Percentiles rank a stretch among this genome's conserved stretches.
These are phyloP conservation scores for Vitellaria paradoxa DNA, from an alignment of 179 eudicot species.

Conservation along the genomic window DNA sequence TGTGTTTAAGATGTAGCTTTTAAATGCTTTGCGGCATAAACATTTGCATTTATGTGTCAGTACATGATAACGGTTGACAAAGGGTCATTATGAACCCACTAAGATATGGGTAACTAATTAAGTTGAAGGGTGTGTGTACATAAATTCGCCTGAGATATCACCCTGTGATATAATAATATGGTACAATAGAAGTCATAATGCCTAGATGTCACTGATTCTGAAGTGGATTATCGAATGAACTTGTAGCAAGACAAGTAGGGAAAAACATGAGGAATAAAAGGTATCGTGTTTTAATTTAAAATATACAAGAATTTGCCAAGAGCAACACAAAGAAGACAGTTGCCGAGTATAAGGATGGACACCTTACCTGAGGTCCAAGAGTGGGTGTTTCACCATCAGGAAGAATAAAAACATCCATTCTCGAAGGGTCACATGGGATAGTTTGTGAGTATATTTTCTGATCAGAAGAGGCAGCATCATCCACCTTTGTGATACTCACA, in stretches of 20 bases:
- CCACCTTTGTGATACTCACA: conserved; percentile 61
- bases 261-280: neutral
- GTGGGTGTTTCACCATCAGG: conserved; percentile 34
- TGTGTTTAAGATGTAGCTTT: neutral
- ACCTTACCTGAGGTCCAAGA: conserved; percentile 36
- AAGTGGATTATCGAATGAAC: neutral
- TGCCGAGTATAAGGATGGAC: neutral
- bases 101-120: neutral
- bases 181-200: neutral
- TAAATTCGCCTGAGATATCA: neutral
- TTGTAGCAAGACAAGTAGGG: neutral
- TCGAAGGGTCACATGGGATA: conserved; percentile 48
- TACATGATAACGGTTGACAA: neutral
- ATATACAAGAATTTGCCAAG: neutral
- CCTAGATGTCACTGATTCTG: neutral
- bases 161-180: neutral
- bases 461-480: conserved; percentile 53
- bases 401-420: conserved; percentile 49
- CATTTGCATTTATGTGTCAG: neutral
- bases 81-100: neutral
- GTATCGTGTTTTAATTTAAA: neutral
- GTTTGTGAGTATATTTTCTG: conserved; percentile 89
- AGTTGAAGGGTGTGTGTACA: neutral
- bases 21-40: neutral
- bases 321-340: conserved; percentile 8